A percentile compares a stretch with the other conserved stretches of the same genome.
These are phyloP conservation scores for Leccinum longicurvipes DNA, from an alignment of 768 basidiomycete species.

Conservation along the genomic window DNA sequence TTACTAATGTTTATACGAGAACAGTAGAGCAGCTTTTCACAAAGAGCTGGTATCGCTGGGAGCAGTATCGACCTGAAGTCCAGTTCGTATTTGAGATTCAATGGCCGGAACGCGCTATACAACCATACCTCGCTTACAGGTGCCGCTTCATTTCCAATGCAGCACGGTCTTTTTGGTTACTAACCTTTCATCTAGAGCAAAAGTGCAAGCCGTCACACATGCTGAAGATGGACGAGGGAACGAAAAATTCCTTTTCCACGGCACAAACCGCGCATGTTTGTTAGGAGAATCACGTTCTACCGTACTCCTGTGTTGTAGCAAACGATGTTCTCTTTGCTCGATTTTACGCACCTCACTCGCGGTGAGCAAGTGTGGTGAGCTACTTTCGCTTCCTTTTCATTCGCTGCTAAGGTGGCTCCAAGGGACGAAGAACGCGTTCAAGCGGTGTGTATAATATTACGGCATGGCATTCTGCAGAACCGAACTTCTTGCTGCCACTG, in stretches of 20 bases:
- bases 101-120: conserved; percentile 12
- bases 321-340: conserved; percentile 12
- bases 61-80: conserved; percentile 8
- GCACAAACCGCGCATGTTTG: conserved; percentile 14
- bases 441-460: conserved; percentile 7
- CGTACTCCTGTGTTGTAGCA: conserved; percentile 2
- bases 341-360: conserved; percentile 13
- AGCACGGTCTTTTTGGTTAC: background rate
- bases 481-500: background rate
- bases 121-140: conserved; percentile 11
- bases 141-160: background rate
- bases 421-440: conserved; percentile 16
- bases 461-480: background rate
- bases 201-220: conserved; percentile 3
- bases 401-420: background rate
- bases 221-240: conserved; percentile 9
- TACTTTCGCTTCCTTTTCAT: background rate
- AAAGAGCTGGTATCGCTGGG: conserved; percentile 11
- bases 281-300: conserved; percentile 13
- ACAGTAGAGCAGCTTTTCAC: conserved; percentile 9
- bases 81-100: conserved; percentile 11
- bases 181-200: conserved; percentile 1
- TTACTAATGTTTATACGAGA: background rate
- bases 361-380: conserved; percentile 10
- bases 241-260: conserved; percentile 12